Conservation (phyloP, 345 rosid genomes). For the Erodium maritimum region DNA sequence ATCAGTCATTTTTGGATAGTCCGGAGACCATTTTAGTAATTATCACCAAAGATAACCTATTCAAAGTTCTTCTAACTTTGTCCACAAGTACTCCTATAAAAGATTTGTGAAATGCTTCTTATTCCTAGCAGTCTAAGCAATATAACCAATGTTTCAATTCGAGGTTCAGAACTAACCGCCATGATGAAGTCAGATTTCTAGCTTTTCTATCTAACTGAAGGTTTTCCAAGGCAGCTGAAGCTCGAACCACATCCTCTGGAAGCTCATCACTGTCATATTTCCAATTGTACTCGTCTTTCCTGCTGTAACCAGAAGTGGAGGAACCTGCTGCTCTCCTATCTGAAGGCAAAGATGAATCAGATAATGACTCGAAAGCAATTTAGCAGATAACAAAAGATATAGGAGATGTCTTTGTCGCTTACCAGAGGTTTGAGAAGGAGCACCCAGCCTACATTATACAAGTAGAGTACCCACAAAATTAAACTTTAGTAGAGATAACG, state of each 20-base stretch:
- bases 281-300: conserved; percentile 75
- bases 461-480: conserved; percentile 5
- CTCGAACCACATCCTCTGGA: conserved; percentile 64
- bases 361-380: conserved; percentile 4
- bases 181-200: conserved; percentile 67
- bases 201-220: conserved; percentile 94
- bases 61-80: background rate
- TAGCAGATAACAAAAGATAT: background rate
- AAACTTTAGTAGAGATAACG: conserved; percentile 9
- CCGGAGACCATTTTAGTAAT: too few species aligned
- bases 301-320: conserved; percentile 53
- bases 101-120: background rate
- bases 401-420: conserved; percentile 20
- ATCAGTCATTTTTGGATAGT: too few species aligned
- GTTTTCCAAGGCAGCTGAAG: conserved; percentile 77
- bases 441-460: conserved; percentile 30
- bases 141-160: background rate
- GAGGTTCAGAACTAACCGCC: conserved; percentile 57
- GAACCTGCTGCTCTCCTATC: conserved; percentile 74
- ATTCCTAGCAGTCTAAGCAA: background rate
- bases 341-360: conserved; percentile 16
- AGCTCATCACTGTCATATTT: conserved; percentile 57
- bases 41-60: too few species aligned
- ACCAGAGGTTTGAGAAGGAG: conserved; percentile 61
- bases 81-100: background rate